A percentile compares a stretch with the other conserved stretches of the same genome.
Conservation (phyloP, 1,284 basidiomycete genomes). For the Sphagnurus paluster region DNA sequence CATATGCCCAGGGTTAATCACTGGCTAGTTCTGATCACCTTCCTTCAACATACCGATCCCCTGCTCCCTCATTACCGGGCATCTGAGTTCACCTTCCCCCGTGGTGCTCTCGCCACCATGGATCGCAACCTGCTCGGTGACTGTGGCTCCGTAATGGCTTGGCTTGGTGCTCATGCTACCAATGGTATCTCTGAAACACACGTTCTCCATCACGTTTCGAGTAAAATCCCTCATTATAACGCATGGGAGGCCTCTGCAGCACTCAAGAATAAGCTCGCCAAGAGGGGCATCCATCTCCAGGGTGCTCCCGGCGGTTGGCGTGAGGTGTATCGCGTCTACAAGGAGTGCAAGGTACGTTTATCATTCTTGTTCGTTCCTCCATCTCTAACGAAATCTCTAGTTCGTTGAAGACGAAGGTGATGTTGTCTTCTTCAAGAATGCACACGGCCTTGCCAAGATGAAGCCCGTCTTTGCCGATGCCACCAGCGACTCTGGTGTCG, state of each 20-base stretch:
- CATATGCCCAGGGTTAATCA: conserved; percentile 62
- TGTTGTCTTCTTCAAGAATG: conserved; percentile 92
- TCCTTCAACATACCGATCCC: conserved; percentile 98
- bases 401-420: conserved; percentile 94
- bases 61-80: conserved; percentile 93
- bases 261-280: conserved; percentile 77
- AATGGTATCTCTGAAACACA: conserved; percentile 94
- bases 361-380: background rate
- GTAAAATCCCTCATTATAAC: conserved; percentile 93
- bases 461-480: conserved; percentile 64
- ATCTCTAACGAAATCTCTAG: conserved; percentile 32
- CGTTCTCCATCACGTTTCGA: conserved; percentile 86
- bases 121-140: conserved; percentile 89
- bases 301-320: conserved; percentile 75
- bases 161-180: conserved; percentile 79
- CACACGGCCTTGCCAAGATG: conserved; percentile 72
- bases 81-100: conserved; percentile 89
- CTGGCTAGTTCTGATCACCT: conserved; percentile 92
- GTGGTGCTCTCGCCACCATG: conserved; percentile 92
- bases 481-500: conserved; percentile 86
- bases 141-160: conserved; percentile 69
- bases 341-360: conserved; percentile 65
- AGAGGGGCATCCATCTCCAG: conserved; percentile 58
- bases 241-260: conserved; percentile 94
- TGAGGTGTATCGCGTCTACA: conserved; percentile 76